These are phyloP conservation scores for Trifolium repens DNA, from an alignment of 306 rosid genomes.

Conservation along the genomic window DNA sequence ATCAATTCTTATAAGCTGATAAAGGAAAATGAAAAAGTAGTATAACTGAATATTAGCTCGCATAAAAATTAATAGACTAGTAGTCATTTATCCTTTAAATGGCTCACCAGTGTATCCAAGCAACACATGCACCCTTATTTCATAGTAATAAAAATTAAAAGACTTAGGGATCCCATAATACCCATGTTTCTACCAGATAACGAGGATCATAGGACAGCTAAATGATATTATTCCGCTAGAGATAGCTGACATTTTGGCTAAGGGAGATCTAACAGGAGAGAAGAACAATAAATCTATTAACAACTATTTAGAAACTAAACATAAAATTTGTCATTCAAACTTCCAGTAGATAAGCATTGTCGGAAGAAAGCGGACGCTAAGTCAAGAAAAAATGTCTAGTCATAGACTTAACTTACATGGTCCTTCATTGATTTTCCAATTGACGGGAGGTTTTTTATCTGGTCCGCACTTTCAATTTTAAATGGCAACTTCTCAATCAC, in stretches of 20 bases:
- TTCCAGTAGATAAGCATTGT: conserved; percentile 12
- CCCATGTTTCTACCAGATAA: neutral
- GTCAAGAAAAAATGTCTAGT: conserved; percentile 21
- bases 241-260: conserved; percentile 6
- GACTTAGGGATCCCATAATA: neutral
- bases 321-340: conserved; percentile 24
- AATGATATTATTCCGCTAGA: conserved; percentile 12
- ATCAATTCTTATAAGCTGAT: neutral
- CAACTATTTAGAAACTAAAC: conserved; percentile 11
- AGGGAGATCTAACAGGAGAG: neutral
- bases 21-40: neutral
- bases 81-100: conserved; percentile 14
- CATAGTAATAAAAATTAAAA: neutral
- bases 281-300: conserved; percentile 13
- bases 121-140: conserved; percentile 20
- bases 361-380: conserved; percentile 29
- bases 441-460: conserved; percentile 73
- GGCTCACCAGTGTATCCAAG: conserved; percentile 15
- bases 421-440: conserved; percentile 92
- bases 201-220: neutral
- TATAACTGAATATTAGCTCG: conserved; percentile 10
- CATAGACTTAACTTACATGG: conserved; percentile 64
- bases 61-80: neutral
- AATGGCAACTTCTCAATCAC: conserved; percentile 86
- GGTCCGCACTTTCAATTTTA: conserved; percentile 73